Conservation (phyloP, 768 basidiomycete genomes). For the Suillus weaverae region DNA sequence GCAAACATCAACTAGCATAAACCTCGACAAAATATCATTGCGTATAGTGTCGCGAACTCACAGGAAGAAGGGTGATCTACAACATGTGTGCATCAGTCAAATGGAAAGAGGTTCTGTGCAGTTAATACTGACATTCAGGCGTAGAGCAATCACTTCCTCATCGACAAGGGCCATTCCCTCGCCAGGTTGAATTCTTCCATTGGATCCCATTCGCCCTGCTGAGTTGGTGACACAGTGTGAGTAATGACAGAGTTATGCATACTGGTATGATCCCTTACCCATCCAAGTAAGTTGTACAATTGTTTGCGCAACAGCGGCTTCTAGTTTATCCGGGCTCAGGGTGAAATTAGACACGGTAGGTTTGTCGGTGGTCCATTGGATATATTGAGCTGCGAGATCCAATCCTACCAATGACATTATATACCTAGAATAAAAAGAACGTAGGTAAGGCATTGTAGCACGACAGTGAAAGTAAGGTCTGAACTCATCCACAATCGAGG, state of each 20-base stretch:
- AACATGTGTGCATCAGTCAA: not conserved
- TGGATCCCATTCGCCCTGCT: not conserved
- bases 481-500: not conserved
- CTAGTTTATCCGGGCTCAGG: not conserved
- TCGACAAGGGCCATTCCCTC: not conserved
- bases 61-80: slow-evolving; percentile 4
- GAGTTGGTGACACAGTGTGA: not conserved
- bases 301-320: slow-evolving; percentile 1
- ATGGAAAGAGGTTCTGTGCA: not conserved
- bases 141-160: not conserved
- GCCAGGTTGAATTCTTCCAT: not conserved
- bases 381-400: not conserved
- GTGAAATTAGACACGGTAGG: not conserved
- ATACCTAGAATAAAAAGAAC: not conserved
- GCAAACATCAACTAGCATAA: slow-evolving; percentile 1
- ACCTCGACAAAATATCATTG: not conserved
- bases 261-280: not conserved
- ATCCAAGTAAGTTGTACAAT: not conserved
- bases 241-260: not conserved
- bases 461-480: not conserved
- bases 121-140: not conserved
- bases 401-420: slow-evolving; percentile 4
- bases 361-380: not conserved
- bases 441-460: not conserved
- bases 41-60: not conserved